Evolutionary conservation across 176 grass and related monocot genomes (phyloP).

Genomic region (Neostapfia colusana): DNA sequence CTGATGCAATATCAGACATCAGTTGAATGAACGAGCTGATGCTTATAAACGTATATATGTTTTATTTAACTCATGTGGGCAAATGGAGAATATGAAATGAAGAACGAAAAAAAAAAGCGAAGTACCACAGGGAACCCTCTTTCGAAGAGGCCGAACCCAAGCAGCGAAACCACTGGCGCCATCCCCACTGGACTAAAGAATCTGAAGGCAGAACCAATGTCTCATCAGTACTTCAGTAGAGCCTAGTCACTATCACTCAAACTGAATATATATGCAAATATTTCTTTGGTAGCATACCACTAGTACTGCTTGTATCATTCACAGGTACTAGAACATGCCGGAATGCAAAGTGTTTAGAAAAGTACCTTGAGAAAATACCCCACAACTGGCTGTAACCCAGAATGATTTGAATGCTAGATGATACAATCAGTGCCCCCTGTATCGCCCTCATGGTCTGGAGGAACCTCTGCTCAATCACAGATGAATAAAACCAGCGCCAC

Average conservation of each 20-base stretch:
- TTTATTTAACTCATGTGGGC: not conserved
- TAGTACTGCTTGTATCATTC: not conserved
- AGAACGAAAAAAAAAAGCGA: slow-evolving; percentile 10
- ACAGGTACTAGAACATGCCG: not conserved
- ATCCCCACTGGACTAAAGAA: slow-evolving; percentile 99
- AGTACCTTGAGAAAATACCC: slow-evolving; percentile 97
- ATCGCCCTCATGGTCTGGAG: slow-evolving; percentile 90
- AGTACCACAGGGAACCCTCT: slow-evolving; percentile 98
- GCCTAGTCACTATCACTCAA: slow-evolving; percentile 7
- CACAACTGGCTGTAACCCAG: slow-evolving; percentile 98
- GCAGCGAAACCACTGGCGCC: slow-evolving; percentile 83
- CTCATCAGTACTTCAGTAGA: slow-evolving; percentile 31
- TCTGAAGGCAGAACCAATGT: slow-evolving; percentile 52
- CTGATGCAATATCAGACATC: slow-evolving; percentile 43
- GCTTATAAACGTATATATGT: not conserved
- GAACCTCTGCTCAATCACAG: slow-evolving; percentile 69
- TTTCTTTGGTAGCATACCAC: not conserved
- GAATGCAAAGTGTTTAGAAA: not conserved
- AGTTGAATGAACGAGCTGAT: slow-evolving; percentile 1
- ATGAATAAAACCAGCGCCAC: not conserved
- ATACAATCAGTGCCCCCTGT: slow-evolving; percentile 89
- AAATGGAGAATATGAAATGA: slow-evolving; percentile 12
- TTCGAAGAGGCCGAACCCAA: slow-evolving; percentile 96
- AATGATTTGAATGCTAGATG: slow-evolving; percentile 97
- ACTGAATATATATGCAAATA: slow-evolving; percentile 17